Evolutionary conservation across 2,329 filamentous ascomycete genomes (phyloP).

Genomic region (Scytalidium sp.): DNA sequence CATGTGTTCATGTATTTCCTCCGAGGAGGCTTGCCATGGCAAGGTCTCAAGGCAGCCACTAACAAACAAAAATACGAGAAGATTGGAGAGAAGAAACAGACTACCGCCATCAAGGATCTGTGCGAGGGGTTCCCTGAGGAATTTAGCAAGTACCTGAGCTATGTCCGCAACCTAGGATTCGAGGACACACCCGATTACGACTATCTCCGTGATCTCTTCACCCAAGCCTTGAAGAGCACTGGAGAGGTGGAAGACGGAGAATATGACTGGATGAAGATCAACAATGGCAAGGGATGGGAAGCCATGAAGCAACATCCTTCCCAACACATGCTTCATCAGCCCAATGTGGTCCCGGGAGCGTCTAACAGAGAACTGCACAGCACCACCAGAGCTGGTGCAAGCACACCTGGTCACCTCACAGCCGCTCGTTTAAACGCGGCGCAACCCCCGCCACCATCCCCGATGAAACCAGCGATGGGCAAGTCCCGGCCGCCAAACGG

Average conservation of each 20-base stretch:
- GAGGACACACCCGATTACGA: conserved; percentile 99
- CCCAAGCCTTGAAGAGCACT: conserved; percentile 89
- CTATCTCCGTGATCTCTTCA: conserved; percentile 94
- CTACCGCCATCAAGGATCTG: conserved; percentile 92
- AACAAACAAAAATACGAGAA: conserved; percentile 99
- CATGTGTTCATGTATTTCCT: conserved; percentile 76
- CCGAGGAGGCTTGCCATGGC: conserved; percentile 68
- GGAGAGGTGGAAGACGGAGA: conserved; percentile 96
- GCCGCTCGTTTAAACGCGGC: conserved; percentile 90
- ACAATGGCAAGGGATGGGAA: conserved; percentile 88
- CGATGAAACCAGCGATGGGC: conserved; percentile 73
- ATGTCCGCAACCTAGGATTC: conserved; percentile 96
- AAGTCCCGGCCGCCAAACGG: conserved; percentile 76
- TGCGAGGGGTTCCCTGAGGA: conserved; percentile 96
- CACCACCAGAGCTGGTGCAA: conserved; percentile 62
- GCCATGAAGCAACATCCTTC: conserved; percentile 67
- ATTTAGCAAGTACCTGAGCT: conserved; percentile 96
- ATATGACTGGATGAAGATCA: conserved; percentile 99
- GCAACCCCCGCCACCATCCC: conserved; percentile 84
- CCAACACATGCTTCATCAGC: conserved; percentile 72
- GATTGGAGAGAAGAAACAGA: conserved; percentile 99
- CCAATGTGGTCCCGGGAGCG: conserved; percentile 73
- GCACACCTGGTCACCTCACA: conserved; percentile 60
- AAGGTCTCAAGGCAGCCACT: conserved; percentile 69
- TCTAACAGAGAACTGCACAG: conserved; percentile 83